Percentiles rank a stretch among this genome's conserved stretches.
Evolutionary conservation across 2,329 filamentous ascomycete species (phyloP).

Genomic region (Claviceps quebecensis): DNA sequence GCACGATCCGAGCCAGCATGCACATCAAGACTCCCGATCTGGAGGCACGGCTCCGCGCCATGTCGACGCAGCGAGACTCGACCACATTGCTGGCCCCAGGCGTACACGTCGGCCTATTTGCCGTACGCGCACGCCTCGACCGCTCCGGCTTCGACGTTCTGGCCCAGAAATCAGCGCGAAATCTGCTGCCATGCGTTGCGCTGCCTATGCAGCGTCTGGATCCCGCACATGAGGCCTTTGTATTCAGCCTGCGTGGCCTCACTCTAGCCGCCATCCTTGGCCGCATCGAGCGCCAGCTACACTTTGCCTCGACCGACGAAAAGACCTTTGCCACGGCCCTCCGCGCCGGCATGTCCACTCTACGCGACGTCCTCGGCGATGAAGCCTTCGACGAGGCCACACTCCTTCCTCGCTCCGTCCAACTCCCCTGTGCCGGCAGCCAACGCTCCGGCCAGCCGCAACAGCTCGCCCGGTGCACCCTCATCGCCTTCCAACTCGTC

Average conservation of each 20-base stretch:
- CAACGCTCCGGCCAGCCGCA: not conserved
- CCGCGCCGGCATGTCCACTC: constrained; percentile 24
- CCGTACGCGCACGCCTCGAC: constrained; percentile 36
- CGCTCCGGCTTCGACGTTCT: constrained; percentile 49
- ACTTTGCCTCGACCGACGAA: constrained; percentile 25
- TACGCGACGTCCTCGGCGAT: constrained; percentile 29
- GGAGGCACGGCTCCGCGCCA: constrained; percentile 43
- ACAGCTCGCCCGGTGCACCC: constrained; percentile 9
- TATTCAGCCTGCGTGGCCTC: constrained; percentile 34
- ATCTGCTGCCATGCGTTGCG: constrained; percentile 45
- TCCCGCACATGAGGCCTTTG: constrained; percentile 38
- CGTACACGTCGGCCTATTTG: constrained; percentile 45
- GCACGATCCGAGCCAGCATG: constrained; percentile 57
- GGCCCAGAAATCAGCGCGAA: constrained; percentile 39
- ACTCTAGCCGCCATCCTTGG: constrained; percentile 20
- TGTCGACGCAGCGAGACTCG: constrained; percentile 44
- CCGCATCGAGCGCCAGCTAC: constrained; percentile 20
- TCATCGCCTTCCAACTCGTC: constrained; percentile 46
- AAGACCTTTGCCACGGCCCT: constrained; percentile 32
- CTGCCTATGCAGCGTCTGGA: constrained; percentile 40
- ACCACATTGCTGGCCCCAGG: constrained; percentile 34
- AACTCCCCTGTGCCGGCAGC: constrained; percentile 23
- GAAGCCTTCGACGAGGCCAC: constrained; percentile 31
- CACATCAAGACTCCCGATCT: constrained; percentile 56
- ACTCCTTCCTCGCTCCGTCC: constrained; percentile 27